Percentiles rank a stretch among this genome's conserved stretches.
Evolutionary conservation across 108 stramenopile species (phyloP).

Genomic region (Cyclotella kingstonii): DNA sequence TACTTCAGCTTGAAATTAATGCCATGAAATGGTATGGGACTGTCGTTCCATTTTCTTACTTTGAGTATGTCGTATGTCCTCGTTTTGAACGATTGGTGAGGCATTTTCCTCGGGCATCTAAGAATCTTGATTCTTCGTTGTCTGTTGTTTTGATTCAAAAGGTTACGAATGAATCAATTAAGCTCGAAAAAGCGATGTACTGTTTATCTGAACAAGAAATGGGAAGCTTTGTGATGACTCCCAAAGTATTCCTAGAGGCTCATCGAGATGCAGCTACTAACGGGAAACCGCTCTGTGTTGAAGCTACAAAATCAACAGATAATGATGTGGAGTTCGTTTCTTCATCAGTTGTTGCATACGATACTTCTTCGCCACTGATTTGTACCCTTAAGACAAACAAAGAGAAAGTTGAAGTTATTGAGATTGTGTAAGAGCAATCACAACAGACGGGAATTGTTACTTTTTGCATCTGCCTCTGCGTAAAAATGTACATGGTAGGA

Average conservation of each 20-base stretch:
- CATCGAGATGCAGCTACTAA: constrained; percentile 26
- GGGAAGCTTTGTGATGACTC: constrained; percentile 38
- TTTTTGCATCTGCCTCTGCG: no score
- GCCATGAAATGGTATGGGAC: constrained; percentile 62
- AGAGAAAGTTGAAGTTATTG: constrained; percentile 10
- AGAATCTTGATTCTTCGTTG: constrained; percentile 3
- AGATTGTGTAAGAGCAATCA: constrained; percentile 20
- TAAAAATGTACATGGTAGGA: no score
- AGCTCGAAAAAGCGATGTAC: constrained; percentile 37
- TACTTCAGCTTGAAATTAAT: constrained; percentile 52
- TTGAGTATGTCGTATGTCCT: constrained; percentile 23
- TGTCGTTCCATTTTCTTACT: constrained; percentile 45
- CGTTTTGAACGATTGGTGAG: constrained; percentile 33
- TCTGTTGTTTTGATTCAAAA: constrained; percentile 1
- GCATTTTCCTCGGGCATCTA: constrained; percentile 2
- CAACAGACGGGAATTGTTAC: no score
- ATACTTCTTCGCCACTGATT: background rate
- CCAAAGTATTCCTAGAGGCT: constrained; percentile 38
- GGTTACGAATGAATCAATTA: constrained; percentile 17
- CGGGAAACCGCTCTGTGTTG: constrained; percentile 22
- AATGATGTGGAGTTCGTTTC: constrained; percentile 29
- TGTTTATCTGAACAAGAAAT: constrained; percentile 43
- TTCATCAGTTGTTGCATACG: background rate
- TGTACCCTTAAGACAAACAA: background rate
- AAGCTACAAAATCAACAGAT: background rate